Evolutionary conservation across 2,329 filamentous ascomycete species (phyloP), one percentile per base, ranked within the genome.

Genomic region (Talaromyces sp.): DNA sequence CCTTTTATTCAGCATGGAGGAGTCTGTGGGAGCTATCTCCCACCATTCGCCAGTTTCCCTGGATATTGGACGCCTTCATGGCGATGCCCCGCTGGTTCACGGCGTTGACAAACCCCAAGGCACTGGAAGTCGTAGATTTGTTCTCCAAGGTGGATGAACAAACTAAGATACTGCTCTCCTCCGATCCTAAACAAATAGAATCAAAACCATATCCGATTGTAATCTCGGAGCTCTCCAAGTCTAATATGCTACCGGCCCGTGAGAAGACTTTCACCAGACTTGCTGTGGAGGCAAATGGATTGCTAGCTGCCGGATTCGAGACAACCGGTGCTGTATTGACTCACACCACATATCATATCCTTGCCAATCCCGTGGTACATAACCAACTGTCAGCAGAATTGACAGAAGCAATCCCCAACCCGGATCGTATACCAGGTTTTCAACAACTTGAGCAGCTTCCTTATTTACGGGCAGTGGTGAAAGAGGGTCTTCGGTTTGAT

Each of bases 241-340:
- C 58, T 1, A 33, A 57, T 16, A n/a, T 56, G 14, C 49, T 65
- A 2, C 68, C 69, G 3, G 49, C 59, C 16, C 63, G 66, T 13
- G 73, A 76, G 47, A 69, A 70, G 54, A 54, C 67, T 11, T 66
- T 65, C 2, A 57, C 63, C 6, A 70, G 74, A 7, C 69, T 75
- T 14, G 62, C 68, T 33, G 67, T 72, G 7, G 74, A 76, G 68
- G 73, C 72, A n/a, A 66, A 68, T 19, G 61, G 69, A 1, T 65
- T 77, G 2, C 50, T 75, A 7, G 70, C 66, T 10, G 71, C 71
- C n/a, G 75, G 72, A n/a, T 68, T 71, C 14, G 69, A 69, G 13
- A 76, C 73, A 9, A 73, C 70, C 3, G 73, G 63, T 4, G 39
- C 47, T 49, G 49, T 65, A 49, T 68, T 16, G 64, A 68, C 52